phyloP scores from a whole-genome alignment of 139 green algal genomes.

The Eudorina sp. region DNA sequence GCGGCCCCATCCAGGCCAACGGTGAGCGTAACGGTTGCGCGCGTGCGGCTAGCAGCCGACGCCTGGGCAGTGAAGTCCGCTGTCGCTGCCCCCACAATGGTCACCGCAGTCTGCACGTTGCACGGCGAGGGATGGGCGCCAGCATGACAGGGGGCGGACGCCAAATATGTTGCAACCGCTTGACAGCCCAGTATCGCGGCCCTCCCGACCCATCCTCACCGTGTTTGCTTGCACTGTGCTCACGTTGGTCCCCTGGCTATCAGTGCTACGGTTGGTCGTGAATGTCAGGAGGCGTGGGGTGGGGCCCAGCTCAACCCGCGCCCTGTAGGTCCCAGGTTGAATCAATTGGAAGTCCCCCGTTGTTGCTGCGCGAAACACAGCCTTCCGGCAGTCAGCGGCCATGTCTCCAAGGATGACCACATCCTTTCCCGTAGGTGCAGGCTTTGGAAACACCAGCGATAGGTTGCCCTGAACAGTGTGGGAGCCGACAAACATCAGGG shows the following conservation, averaged over 20 bases:
- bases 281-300: background rate
- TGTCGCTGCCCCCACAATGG: background rate
- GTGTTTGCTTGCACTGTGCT: background rate
- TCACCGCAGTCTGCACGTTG: background rate
- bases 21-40: background rate
- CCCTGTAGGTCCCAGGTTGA: background rate
- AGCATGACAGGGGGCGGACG: no score
- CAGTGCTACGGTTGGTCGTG: background rate
- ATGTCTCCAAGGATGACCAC: background rate
- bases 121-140: no score
- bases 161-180: no score
- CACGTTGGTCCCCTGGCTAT: background rate
- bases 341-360: background rate
- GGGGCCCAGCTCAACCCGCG: background rate
- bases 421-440: background rate
- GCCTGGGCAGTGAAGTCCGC: background rate
- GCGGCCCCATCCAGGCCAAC: background rate
- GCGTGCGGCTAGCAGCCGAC: background rate
- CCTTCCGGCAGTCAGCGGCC: background rate
- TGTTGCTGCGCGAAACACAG: background rate
- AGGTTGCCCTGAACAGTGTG: slow-evolving; percentile 10
- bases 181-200: no score
- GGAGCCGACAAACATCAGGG: background rate
- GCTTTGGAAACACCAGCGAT: background rate
- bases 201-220: slow-evolving; percentile 5